A percentile compares a stretch with the other conserved stretches of the same genome.
Conservation (phyloP, 1,284 basidiomycete genomes). For the Fomitopsis pinicola region DNA sequence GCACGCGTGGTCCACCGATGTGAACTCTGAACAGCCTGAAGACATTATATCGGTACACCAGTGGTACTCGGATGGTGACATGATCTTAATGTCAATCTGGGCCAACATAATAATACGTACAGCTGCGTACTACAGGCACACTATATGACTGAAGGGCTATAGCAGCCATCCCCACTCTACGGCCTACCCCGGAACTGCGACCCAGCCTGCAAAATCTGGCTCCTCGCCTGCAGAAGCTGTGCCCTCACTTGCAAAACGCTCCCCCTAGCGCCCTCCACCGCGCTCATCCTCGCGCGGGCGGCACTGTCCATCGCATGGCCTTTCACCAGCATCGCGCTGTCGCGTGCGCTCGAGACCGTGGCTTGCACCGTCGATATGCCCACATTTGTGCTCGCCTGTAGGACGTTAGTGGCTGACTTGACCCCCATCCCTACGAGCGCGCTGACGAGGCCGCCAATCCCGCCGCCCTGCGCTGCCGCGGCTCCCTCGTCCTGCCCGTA, state of each 20-base stretch:
- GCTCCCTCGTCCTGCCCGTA: conserved; percentile 21
- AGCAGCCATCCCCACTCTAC: too few species aligned
- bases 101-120: too few species aligned
- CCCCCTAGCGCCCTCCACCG: background rate
- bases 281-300: background rate
- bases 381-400: background rate
- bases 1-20: too few species aligned
- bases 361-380: background rate
- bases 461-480: background rate
- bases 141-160: too few species aligned
- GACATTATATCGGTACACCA: too few species aligned
- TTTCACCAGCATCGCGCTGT: background rate
- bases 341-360: background rate
- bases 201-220: too few species aligned
- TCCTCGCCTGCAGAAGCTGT: background rate
- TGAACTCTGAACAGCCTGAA: too few species aligned
- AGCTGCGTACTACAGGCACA: too few species aligned
- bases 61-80: too few species aligned
- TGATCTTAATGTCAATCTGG: too few species aligned
- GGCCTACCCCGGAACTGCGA: too few species aligned
- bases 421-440: background rate
- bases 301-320: background rate
- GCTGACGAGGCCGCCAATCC: background rate
- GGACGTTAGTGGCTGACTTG: background rate
- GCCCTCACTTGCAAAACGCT: background rate